These are phyloP conservation scores for Plasmodium blacklocki DNA, from an alignment of 169 alveolate species.

Conservation along the genomic window DNA sequence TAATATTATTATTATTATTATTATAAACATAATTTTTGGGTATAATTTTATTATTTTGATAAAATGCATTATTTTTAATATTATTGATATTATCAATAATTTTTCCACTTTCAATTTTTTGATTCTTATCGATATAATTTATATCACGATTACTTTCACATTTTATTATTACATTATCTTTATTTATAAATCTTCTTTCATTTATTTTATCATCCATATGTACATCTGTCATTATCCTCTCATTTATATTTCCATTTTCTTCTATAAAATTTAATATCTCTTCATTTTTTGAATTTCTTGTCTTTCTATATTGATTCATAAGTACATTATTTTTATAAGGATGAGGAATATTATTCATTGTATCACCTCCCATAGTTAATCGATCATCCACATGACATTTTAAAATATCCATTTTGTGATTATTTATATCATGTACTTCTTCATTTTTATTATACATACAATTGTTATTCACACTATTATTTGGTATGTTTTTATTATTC, in stretches of 20 bases:
- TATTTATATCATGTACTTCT: not conserved
- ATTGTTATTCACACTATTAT: not conserved
- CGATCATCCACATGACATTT: not conserved
- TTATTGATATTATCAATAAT: not conserved
- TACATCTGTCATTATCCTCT: not conserved
- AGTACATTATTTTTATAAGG: not conserved
- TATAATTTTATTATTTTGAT: slow-evolving; percentile 1
- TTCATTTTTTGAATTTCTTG: not conserved
- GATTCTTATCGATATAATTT: not conserved
- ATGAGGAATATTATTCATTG: too few species aligned
- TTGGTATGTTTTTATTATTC: not conserved
- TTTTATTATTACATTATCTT: not conserved
- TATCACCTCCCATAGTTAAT: too few species aligned
- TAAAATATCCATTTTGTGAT: not conserved
- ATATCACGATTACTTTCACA: not conserved
- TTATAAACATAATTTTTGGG: not conserved
- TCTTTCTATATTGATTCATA: not conserved
- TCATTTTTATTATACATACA: not conserved
- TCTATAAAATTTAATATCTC: not conserved
- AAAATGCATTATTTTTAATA: not conserved
- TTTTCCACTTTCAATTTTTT: not conserved
- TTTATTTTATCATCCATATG: not conserved
- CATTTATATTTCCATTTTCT: not conserved
- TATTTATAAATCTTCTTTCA: not conserved
- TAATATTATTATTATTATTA: not conserved